phyloP scores from a whole-genome alignment of 2,329 filamentous ascomycete species.

The Dothideomycetidae sp. region DNA sequence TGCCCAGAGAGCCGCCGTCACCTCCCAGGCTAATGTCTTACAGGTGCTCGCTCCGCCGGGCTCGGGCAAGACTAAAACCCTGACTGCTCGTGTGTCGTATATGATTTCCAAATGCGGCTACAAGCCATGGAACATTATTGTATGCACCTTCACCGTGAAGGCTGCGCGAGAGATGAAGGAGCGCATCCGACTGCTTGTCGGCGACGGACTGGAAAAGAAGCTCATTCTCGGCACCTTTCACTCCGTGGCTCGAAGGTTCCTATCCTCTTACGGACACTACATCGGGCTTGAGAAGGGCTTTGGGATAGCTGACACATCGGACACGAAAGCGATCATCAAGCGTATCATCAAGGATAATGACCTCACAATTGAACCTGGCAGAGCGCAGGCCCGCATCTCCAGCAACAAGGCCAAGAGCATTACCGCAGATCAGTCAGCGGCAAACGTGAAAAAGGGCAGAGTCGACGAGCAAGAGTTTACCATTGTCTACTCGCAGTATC shows the following conservation, averaged over 20 bases:
- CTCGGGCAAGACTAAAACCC: conserved; percentile 85
- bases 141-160: conserved; percentile 95
- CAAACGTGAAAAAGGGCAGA: conserved; percentile 30
- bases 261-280: conserved; percentile 67
- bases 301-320: conserved; percentile 74
- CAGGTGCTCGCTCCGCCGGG: conserved; percentile 51
- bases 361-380: conserved; percentile 52
- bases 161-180: conserved; percentile 88
- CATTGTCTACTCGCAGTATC: conserved; percentile 58
- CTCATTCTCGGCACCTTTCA: conserved; percentile 89
- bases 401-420: conserved; percentile 44
- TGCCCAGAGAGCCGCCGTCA: conserved; percentile 50
- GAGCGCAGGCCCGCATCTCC: conserved; percentile 62
- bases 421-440: conserved; percentile 30
- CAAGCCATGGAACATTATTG: conserved; percentile 74
- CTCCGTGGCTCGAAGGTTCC: conserved; percentile 74
- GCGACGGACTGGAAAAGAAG: conserved; percentile 57
- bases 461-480: conserved; percentile 50
- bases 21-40: conserved; percentile 43
- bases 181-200: conserved; percentile 68
- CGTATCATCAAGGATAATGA: conserved; percentile 58
- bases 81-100: conserved; percentile 85
- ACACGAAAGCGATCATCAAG: conserved; percentile 65
- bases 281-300: conserved; percentile 76
- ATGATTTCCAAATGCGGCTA: conserved; percentile 59